A percentile compares a stretch with the other conserved stretches of the same genome.
Evolutionary conservation across 768 basidiomycete species (phyloP).

Genomic region (Hemileccinum impolitum): DNA sequence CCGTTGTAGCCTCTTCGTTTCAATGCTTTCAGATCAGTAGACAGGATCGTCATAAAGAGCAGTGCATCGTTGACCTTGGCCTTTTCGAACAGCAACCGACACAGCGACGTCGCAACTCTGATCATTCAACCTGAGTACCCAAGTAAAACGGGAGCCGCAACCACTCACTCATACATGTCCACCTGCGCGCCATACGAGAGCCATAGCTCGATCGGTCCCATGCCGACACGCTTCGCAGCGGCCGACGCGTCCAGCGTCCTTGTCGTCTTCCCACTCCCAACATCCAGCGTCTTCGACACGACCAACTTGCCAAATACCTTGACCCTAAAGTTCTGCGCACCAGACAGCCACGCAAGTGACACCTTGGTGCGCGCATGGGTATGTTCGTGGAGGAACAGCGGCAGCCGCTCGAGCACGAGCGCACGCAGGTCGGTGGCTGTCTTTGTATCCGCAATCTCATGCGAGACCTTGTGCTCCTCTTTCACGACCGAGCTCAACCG

Average conservation of each 20-base stretch:
- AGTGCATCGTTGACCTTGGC: constrained; percentile 85
- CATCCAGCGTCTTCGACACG: constrained; percentile 58
- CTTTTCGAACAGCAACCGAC: constrained; percentile 71
- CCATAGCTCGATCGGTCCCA: constrained; percentile 71
- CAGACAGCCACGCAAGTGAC: constrained; percentile 63
- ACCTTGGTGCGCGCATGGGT: constrained; percentile 61
- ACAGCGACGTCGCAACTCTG: constrained; percentile 84
- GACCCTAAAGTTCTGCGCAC: constrained; percentile 64
- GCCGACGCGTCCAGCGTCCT: constrained; percentile 72
- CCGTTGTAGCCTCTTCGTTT: constrained; percentile 85
- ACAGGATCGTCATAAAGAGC: constrained; percentile 89
- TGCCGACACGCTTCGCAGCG: constrained; percentile 51
- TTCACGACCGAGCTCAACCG: constrained; percentile 69
- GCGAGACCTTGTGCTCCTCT: constrained; percentile 67
- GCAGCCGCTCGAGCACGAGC: constrained; percentile 78
- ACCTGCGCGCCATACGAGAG: constrained; percentile 70
- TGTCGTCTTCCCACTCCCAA: constrained; percentile 46
- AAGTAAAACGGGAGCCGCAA: neutral
- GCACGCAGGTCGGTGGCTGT: constrained; percentile 49
- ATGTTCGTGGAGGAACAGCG: constrained; percentile 90
- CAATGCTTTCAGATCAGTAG: constrained; percentile 80
- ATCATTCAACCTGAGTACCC: neutral
- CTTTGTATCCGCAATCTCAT: constrained; percentile 48
- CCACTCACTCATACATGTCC: constrained; percentile 89
- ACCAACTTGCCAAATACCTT: constrained; percentile 61